Evolutionary conservation across 495 filamentous ascomycete species (phyloP).

Genomic region (Paragyromitra xinjiangensis): DNA sequence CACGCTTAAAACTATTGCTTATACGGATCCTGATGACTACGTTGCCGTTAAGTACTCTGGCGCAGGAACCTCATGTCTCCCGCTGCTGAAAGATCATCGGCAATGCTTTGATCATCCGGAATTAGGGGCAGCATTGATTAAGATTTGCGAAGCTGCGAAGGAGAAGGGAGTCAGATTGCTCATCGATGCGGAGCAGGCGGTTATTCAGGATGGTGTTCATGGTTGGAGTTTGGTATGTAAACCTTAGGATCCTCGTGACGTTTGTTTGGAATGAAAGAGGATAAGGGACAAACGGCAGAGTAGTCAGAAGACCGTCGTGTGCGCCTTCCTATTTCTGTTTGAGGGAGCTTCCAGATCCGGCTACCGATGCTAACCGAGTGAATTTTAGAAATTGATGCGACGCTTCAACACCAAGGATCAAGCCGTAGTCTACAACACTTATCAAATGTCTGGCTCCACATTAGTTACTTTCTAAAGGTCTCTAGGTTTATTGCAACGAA

Average conservation of each 20-base stretch:
- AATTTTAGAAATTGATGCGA: slow-evolving; percentile 47
- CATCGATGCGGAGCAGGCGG: slow-evolving; percentile 88
- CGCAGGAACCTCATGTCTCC: slow-evolving; percentile 66
- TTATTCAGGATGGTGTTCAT: slow-evolving; percentile 83
- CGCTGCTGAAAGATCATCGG: slow-evolving; percentile 33
- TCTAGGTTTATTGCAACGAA: background rate
- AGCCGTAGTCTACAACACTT: slow-evolving; percentile 77
- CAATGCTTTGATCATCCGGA: slow-evolving; percentile 58
- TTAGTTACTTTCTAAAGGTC: background rate
- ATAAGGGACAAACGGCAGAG: background rate
- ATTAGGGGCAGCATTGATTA: slow-evolving; percentile 73
- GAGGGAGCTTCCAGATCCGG: background rate
- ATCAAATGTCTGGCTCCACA: slow-evolving; percentile 70
- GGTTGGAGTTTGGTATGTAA: slow-evolving; percentile 72
- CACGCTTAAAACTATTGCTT: slow-evolving; percentile 68
- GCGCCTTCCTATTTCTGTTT: slow-evolving; percentile 18
- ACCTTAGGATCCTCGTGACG: slow-evolving; percentile 3
- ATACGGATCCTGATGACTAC: slow-evolving; percentile 80
- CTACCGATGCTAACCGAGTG: slow-evolving; percentile 35
- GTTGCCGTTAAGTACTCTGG: slow-evolving; percentile 89
- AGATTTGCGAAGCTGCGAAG: slow-evolving; percentile 79
- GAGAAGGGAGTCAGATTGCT: slow-evolving; percentile 77
- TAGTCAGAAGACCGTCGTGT: slow-evolving; percentile 20
- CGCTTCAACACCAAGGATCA: slow-evolving; percentile 74
- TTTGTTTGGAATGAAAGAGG: background rate